Evolutionary conservation across 495 filamentous ascomycete genomes (phyloP).

Genomic region (Penicillium mononematosum): DNA sequence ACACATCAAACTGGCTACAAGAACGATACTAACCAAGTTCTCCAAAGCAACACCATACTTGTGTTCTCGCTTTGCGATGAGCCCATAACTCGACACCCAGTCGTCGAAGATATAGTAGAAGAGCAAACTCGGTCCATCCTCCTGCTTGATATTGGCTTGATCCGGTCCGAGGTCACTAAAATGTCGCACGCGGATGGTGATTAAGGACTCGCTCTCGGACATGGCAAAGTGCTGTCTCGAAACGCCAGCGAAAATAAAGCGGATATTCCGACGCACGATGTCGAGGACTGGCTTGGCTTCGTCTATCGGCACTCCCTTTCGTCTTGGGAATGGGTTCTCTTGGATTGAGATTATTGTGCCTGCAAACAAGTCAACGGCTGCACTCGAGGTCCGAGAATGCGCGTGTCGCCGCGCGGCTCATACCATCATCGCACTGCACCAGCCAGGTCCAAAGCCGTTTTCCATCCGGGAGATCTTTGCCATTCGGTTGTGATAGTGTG

Average conservation of each 20-base stretch:
- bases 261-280: conserved; percentile 64
- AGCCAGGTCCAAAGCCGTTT: conserved; percentile 76
- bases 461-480: conserved; percentile 57
- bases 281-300: conserved; percentile 43
- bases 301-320: conserved; percentile 27
- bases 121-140: conserved; percentile 70
- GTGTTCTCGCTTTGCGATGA: conserved; percentile 60
- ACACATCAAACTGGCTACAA: neutral
- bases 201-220: conserved; percentile 45
- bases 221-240: conserved; percentile 50
- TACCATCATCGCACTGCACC: conserved; percentile 76
- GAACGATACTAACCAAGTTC: conserved; percentile 46
- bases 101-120: conserved; percentile 91
- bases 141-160: conserved; percentile 43
- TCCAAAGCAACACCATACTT: conserved; percentile 59
- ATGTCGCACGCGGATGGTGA: conserved; percentile 53
- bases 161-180: conserved; percentile 33
- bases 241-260: conserved; percentile 69
- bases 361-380: conserved; percentile 15
- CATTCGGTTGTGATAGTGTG: conserved; percentile 31
- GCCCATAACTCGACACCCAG: conserved; percentile 67
- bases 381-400: neutral
- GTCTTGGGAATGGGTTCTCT: conserved; percentile 61
- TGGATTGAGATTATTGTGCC: conserved; percentile 77
- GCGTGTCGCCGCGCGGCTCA: conserved; percentile 6